Evolutionary conservation across 371 early-diverging fungal species (phyloP), one percentile per base, ranked within the genome.

Genomic region (Mortierella sp.): DNA sequence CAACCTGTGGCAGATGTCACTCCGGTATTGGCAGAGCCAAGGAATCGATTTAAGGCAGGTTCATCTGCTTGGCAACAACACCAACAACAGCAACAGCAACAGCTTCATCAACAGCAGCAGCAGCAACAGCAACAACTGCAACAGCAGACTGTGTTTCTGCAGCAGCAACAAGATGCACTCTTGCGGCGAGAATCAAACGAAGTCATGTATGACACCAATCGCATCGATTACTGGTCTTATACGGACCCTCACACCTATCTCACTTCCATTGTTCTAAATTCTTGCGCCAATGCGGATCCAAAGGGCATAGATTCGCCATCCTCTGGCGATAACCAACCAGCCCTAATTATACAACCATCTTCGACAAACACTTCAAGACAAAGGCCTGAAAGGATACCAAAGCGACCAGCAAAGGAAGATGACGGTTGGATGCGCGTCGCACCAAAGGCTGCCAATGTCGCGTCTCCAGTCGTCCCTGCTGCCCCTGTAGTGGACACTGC

Each of bases 21-120:
- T 1, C 73, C 72, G 19, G 67, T 72, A 14, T 50, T 72, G 15
- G 70, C 70, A 48, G 79, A 79, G 52, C 73, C 73, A 1, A 72
- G 66, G 28, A 79, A 79, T 52, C 46, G 77, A 55, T 66, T 68
- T 0, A 79, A 79, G 58, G 67, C 79, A 12, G 73, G 73, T 1
- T 79, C 79, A 2, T 66, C 66, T 16, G 72, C 73, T 26, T 79
- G 79, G 79, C 69, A 66, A 16, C 79, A 79, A 29, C 79, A 72
- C 6, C 66, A 72, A 23, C 64, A 51, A 2, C 67, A 64, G 11
- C n/a, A 57, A 1, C 71, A 70, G 15, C 6, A 51, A 2, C 67
- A 64, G 11, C 75, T 70, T 6, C 75, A 75, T 46, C 64, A 61
- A 14, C 52, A n/a, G 21, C 71, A 71, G 46, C 76, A 75, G 28